Percentiles rank a stretch among this genome's conserved stretches.
phyloP scores from a whole-genome alignment of 1,284 basidiomycete species.

The Fomitopsis pinicola region DNA sequence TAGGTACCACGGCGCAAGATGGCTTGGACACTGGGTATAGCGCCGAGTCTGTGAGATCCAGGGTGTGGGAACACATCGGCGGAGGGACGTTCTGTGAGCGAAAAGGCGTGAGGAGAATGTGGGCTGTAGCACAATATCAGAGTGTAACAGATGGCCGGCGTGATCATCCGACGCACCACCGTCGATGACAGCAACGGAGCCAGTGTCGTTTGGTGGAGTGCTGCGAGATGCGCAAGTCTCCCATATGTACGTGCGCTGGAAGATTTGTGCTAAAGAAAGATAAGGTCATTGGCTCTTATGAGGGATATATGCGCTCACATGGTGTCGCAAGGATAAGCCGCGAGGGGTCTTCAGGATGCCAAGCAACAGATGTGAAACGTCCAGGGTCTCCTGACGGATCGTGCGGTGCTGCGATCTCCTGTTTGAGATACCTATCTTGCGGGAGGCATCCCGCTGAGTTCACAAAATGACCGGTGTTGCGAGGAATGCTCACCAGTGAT shows the following conservation, averaged over 20 bases:
- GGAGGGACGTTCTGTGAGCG: constrained; percentile 92
- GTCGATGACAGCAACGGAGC: constrained; percentile 88
- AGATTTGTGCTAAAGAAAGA: constrained; percentile 39
- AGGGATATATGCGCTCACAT: constrained; percentile 40
- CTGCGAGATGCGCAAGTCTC: constrained; percentile 68
- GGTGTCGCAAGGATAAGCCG: constrained; percentile 66
- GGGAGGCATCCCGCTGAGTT: neutral
- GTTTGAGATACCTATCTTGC: constrained; percentile 78
- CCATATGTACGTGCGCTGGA: constrained; percentile 72
- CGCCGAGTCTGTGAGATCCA: constrained; percentile 35
- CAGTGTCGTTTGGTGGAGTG: constrained; percentile 73
- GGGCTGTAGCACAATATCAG: constrained; percentile 36
- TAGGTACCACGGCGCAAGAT: constrained; percentile 21
- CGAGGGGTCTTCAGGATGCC: constrained; percentile 86
- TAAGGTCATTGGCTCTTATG: neutral
- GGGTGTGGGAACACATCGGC: constrained; percentile 83
- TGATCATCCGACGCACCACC: constrained; percentile 56
- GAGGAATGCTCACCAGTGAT: constrained; percentile 70
- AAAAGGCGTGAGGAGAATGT: constrained; percentile 89
- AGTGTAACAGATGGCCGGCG: neutral
- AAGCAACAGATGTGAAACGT: constrained; percentile 66
- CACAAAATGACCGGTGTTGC: neutral
- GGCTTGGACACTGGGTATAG: constrained; percentile 11
- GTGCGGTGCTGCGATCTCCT: constrained; percentile 62
- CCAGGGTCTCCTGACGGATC: constrained; percentile 19